phyloP scores from a whole-genome alignment of 208 protist genomes.

The Crithidia expoeki region DNA sequence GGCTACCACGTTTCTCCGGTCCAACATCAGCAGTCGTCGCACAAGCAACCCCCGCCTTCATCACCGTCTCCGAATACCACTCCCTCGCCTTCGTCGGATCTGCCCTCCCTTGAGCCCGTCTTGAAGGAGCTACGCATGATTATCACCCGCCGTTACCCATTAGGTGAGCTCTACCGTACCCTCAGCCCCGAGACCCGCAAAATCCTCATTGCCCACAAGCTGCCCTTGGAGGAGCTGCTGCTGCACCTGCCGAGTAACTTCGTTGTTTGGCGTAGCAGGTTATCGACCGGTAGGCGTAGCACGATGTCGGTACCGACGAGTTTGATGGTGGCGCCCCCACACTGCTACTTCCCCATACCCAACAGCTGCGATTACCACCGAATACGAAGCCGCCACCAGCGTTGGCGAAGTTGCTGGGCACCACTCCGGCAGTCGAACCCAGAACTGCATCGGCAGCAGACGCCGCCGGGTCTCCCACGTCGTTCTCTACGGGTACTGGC shows the following conservation, averaged over 20 bases:
- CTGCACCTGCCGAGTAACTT: constrained; percentile 62
- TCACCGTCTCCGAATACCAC: not conserved
- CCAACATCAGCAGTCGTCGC: not conserved
- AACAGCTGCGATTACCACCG: not conserved
- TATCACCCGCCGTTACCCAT: constrained; percentile 30
- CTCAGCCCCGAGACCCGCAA: constrained; percentile 43
- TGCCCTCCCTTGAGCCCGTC: constrained; percentile 28
- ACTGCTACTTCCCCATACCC: not conserved
- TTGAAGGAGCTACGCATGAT: constrained; percentile 20
- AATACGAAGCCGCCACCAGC: constrained; percentile 17
- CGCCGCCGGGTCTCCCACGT: not conserved
- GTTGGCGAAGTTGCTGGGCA: constrained; percentile 22
- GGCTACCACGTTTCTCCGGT: not conserved
- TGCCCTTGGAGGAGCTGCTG: constrained; percentile 67
- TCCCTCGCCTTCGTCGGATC: not conserved
- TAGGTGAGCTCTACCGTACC: constrained; percentile 50
- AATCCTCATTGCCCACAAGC: constrained; percentile 40
- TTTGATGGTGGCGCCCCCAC: constrained; percentile 4
- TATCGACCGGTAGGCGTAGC: not conserved
- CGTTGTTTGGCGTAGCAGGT: not conserved
- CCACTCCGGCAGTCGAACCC: not conserved
- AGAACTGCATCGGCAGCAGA: not conserved
- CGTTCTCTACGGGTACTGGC: not conserved
- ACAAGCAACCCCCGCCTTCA: not conserved
- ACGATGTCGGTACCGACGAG: too few species aligned